Conservation (phyloP, 1,284 basidiomycete species). For the Cutaneotrichosporon sp. region DNA sequence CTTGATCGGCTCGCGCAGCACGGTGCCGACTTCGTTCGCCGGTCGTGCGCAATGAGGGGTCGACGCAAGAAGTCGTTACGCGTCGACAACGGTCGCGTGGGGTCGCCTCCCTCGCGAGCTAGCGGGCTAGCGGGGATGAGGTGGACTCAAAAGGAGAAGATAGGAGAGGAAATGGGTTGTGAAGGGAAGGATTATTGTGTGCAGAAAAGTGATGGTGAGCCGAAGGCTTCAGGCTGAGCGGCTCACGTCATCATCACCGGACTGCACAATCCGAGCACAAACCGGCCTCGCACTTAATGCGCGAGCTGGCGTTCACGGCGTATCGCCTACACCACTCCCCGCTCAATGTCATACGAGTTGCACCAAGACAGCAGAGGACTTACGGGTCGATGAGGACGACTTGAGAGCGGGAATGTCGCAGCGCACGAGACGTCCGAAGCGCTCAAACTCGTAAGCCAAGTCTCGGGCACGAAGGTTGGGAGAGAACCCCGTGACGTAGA, state of each 20-base stretch:
- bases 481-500: slow-evolving; percentile 81
- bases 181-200: not conserved
- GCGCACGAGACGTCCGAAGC: slow-evolving; percentile 58
- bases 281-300: too few species aligned
- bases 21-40: not conserved
- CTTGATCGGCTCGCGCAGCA: slow-evolving; percentile 4
- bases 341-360: too few species aligned
- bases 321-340: too few species aligned
- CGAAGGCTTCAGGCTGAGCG: too few species aligned
- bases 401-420: slow-evolving; percentile 78
- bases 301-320: too few species aligned
- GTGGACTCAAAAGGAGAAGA: slow-evolving; percentile 5
- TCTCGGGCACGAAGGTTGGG: slow-evolving; percentile 70
- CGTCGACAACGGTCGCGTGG: too few species aligned
- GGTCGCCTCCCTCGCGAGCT: slow-evolving; percentile 5
- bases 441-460: slow-evolving; percentile 80
- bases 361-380: too few species aligned
- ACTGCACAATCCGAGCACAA: too few species aligned
- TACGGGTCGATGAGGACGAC: slow-evolving; percentile 40
- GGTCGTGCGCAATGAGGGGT: too few species aligned
- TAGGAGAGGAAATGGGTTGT: not conserved
- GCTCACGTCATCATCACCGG: too few species aligned
- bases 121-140: slow-evolving; percentile 15
- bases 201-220: too few species aligned
- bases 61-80: too few species aligned